Conservation (phyloP, 2,329 filamentous ascomycete species). For the Colletotrichum simmondsii region DNA sequence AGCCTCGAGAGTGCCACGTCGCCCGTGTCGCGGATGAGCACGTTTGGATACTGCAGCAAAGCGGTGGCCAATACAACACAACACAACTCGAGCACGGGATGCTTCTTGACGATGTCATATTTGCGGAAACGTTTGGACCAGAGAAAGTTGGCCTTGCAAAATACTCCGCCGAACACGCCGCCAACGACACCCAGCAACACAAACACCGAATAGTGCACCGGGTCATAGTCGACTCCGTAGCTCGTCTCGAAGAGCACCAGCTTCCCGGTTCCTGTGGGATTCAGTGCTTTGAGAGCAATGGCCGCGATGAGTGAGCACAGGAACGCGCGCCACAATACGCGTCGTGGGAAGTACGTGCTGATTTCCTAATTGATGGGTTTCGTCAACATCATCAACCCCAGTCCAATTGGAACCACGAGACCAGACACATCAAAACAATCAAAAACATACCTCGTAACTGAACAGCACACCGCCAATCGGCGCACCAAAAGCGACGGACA, state of each 20-base stretch:
- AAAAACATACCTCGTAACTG: constrained; percentile 57
- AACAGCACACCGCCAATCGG: constrained; percentile 72
- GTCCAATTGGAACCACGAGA: not conserved
- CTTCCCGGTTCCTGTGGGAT: constrained; percentile 69
- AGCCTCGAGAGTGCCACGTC: constrained; percentile 67
- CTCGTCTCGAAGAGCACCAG: constrained; percentile 70
- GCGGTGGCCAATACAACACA: constrained; percentile 64
- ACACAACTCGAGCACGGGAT: constrained; percentile 66
- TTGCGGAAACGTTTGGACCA: constrained; percentile 67
- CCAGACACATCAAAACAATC: not conserved
- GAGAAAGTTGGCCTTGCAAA: constrained; percentile 67
- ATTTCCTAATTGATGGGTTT: constrained; percentile 54
- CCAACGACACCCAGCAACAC: constrained; percentile 65
- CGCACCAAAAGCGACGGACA: constrained; percentile 71
- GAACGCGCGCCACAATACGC: constrained; percentile 66
- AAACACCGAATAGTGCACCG: constrained; percentile 67
- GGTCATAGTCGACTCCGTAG: constrained; percentile 65
- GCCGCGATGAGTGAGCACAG: constrained; percentile 67
- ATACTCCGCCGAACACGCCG: constrained; percentile 68
- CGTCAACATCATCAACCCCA: constrained; percentile 36
- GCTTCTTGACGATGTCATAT: constrained; percentile 61
- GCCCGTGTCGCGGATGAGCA: constrained; percentile 63
- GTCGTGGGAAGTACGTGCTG: constrained; percentile 68
- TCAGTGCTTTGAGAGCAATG: constrained; percentile 65
- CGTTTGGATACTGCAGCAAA: constrained; percentile 66